These are phyloP conservation scores for Candida cerambycidarum DNA, from an alignment of 805 yeast genomes.

Conservation along the genomic window DNA sequence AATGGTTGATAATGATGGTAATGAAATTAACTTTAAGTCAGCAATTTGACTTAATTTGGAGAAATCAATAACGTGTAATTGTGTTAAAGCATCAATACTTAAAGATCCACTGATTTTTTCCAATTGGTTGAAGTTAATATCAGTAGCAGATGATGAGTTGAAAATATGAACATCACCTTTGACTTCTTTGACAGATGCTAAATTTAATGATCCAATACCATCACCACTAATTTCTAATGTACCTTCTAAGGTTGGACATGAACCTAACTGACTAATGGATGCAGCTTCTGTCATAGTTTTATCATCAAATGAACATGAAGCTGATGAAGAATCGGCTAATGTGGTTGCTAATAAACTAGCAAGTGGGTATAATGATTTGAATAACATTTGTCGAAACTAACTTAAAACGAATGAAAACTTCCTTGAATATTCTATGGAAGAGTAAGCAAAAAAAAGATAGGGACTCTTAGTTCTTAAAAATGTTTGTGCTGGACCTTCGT, in stretches of 20 bases:
- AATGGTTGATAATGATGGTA: slow-evolving; percentile 41
- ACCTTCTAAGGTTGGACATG: slow-evolving; percentile 45
- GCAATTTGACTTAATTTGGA: slow-evolving; percentile 28
- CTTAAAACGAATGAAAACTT: background rate
- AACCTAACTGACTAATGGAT: slow-evolving; percentile 30
- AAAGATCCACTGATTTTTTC: slow-evolving; percentile 36
- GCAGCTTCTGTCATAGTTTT: slow-evolving; percentile 41
- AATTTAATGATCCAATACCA: slow-evolving; percentile 28
- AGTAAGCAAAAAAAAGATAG: too few species aligned
- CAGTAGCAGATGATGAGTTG: slow-evolving; percentile 40
- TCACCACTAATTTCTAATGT: slow-evolving; percentile 37
- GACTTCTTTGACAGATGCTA: slow-evolving; percentile 27
- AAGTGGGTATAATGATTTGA: slow-evolving; percentile 11
- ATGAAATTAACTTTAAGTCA: slow-evolving; percentile 35
- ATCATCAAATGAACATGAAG: slow-evolving; percentile 34
- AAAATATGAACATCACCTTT: slow-evolving; percentile 32
- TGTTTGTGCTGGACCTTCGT: background rate
- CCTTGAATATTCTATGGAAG: too few species aligned
- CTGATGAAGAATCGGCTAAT: slow-evolving; percentile 6
- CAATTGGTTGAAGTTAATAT: slow-evolving; percentile 30
- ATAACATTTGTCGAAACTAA: slow-evolving; percentile 11
- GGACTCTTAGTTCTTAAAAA: background rate
- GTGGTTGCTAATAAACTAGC: slow-evolving; percentile 4
- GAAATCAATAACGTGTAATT: slow-evolving; percentile 37
- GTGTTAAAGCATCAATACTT: slow-evolving; percentile 37